Percentiles rank a stretch among this genome's conserved stretches.
These are phyloP conservation scores for Rusavskia elegans DNA, from an alignment of 495 filamentous ascomycete genomes.

Conservation along the genomic window DNA sequence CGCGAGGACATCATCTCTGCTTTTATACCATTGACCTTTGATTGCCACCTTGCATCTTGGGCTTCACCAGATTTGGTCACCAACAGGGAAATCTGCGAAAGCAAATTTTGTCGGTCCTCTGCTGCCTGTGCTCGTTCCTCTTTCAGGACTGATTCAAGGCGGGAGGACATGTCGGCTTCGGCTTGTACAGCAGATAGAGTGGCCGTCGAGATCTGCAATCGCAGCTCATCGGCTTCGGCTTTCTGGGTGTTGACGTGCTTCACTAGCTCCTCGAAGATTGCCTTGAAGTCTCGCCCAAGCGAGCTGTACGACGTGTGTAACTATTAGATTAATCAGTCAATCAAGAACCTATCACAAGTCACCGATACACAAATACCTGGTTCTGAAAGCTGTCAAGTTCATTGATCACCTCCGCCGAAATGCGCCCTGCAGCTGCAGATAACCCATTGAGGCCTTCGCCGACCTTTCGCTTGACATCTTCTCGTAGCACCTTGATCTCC, in stretches of 20 bases:
- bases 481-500: constrained; percentile 75
- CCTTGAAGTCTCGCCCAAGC: constrained; percentile 81
- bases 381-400: constrained; percentile 71
- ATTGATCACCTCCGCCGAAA: constrained; percentile 77
- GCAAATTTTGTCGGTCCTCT: constrained; percentile 54
- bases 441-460: constrained; percentile 75
- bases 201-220: constrained; percentile 51
- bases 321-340: constrained; percentile 15
- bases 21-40: constrained; percentile 42
- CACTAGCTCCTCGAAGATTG: constrained; percentile 64
- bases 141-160: constrained; percentile 52
- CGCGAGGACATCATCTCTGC: constrained; percentile 45
- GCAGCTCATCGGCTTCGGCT: constrained; percentile 54
- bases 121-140: constrained; percentile 62
- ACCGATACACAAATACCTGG: constrained; percentile 29
- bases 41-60: constrained; percentile 55
- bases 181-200: constrained; percentile 47
- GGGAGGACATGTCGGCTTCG: constrained; percentile 45
- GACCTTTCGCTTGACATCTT: constrained; percentile 73
- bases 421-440: constrained; percentile 69
- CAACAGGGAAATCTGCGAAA: constrained; percentile 59
- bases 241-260: constrained; percentile 62
- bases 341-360: background rate
- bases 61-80: constrained; percentile 56
- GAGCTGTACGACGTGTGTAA: constrained; percentile 73